A percentile compares a stretch with the other conserved stretches of the same genome.
Conservation (phyloP, 768 basidiomycete species). For the Termitomyces sp. region DNA sequence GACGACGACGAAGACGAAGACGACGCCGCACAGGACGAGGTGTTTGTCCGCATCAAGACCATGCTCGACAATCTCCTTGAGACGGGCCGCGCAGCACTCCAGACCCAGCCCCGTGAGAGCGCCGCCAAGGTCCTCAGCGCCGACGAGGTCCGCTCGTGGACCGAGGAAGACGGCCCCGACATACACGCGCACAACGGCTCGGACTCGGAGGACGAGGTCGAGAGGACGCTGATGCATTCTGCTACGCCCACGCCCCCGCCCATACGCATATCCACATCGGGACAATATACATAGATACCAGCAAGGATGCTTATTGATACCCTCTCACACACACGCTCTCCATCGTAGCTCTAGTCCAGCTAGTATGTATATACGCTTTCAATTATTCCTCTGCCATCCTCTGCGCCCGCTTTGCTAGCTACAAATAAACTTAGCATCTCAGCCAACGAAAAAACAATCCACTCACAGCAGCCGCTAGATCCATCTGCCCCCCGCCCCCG, state of each 20-base stretch:
- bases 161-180: constrained; percentile 17
- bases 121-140: constrained; percentile 66
- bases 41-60: constrained; percentile 57
- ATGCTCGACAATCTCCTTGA: constrained; percentile 60
- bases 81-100: constrained; percentile 56
- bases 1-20: constrained; percentile 32
- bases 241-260: too few species aligned
- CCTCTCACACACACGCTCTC: neutral
- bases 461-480: constrained; percentile 80
- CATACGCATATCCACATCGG: constrained; percentile 29
- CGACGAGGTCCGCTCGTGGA: constrained; percentile 64
- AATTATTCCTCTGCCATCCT: constrained; percentile 38
- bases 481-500: constrained; percentile 55
- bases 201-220: too few species aligned
- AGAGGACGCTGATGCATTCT: too few species aligned
- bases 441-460: constrained; percentile 1
- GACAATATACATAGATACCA: constrained; percentile 15
- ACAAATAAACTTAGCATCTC: constrained; percentile 2
- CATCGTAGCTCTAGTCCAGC: neutral
- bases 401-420: constrained; percentile 81
- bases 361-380: neutral
- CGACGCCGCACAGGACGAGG: constrained; percentile 32
- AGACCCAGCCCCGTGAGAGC: constrained; percentile 43
- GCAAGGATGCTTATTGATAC: constrained; percentile 4
- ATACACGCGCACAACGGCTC: too few species aligned